These are phyloP conservation scores for Lentinula sp. DNA, from an alignment of 768 basidiomycete genomes.

Conservation along the genomic window DNA sequence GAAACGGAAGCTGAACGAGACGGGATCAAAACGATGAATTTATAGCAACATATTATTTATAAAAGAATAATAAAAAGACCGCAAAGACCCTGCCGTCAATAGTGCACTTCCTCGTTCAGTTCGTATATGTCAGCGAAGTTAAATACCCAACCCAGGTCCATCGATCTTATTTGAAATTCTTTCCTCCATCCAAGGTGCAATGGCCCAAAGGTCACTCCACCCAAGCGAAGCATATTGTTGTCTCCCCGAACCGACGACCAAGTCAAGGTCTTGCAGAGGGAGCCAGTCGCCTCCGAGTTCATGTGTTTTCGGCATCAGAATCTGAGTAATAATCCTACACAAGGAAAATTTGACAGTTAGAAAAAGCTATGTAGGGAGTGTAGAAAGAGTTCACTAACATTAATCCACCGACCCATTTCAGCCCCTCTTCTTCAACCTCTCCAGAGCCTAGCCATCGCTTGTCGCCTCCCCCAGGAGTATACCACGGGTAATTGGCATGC, in stretches of 20 bases:
- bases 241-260: slow-evolving; percentile 40
- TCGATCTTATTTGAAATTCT: slow-evolving; percentile 57
- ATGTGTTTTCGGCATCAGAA: slow-evolving; percentile 38
- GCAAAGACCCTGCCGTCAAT: neutral
- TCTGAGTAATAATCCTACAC: slow-evolving; percentile 56
- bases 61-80: neutral
- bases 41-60: neutral
- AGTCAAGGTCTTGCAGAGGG: slow-evolving; percentile 41
- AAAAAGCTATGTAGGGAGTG: neutral
- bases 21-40: neutral
- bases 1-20: neutral
- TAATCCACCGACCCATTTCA: slow-evolving; percentile 68
- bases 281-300: slow-evolving; percentile 26
- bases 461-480: slow-evolving; percentile 65
- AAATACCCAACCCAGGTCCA: slow-evolving; percentile 65
- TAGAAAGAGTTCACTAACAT: slow-evolving; percentile 37
- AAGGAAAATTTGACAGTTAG: too few relatives aligned
- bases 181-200: slow-evolving; percentile 78
- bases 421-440: slow-evolving; percentile 50
- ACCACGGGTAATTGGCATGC: slow-evolving; percentile 66
- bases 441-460: slow-evolving; percentile 52
- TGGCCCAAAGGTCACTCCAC: slow-evolving; percentile 61
- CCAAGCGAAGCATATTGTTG: slow-evolving; percentile 66
- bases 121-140: neutral
- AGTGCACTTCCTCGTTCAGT: too few relatives aligned